Evolutionary conservation across 768 basidiomycete species (phyloP).

Genomic region (Fistulinella prunicolor): DNA sequence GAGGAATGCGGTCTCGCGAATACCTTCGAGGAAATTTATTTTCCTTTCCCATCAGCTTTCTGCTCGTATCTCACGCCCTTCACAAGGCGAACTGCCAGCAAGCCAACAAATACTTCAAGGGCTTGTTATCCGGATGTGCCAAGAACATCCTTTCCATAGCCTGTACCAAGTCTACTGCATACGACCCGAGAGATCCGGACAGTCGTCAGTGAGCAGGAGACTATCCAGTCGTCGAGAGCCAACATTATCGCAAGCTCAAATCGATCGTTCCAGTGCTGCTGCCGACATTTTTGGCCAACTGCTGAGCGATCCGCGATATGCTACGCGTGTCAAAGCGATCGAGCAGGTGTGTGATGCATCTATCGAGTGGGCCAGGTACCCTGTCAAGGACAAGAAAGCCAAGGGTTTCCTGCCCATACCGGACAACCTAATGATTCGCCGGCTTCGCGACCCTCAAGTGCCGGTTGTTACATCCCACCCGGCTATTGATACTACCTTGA

Average conservation of each 20-base stretch:
- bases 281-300: conserved; percentile 56
- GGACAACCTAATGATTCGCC: conserved; percentile 40
- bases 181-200: conserved; percentile 35
- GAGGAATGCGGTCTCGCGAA: conserved; percentile 46
- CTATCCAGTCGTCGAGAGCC: conserved; percentile 44
- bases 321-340: conserved; percentile 46
- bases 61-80: conserved; percentile 67
- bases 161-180: conserved; percentile 88
- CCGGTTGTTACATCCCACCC: conserved; percentile 79
- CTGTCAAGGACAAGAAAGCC: conserved; percentile 41
- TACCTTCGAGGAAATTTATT: conserved; percentile 87
- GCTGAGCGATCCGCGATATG: conserved; percentile 37
- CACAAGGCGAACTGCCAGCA: conserved; percentile 25
- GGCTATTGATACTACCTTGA: conserved; percentile 63
- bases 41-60: conserved; percentile 93
- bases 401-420: conserved; percentile 44
- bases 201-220: conserved; percentile 33
- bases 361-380: conserved; percentile 69
- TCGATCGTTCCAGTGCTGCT: conserved; percentile 66
- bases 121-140: conserved; percentile 72
- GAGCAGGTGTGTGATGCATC: conserved; percentile 63
- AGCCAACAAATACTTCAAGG: conserved; percentile 61
- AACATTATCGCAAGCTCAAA: conserved; percentile 39
- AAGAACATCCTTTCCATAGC: conserved; percentile 92
- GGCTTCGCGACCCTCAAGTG: conserved; percentile 56